Evolutionary conservation across 306 rosid genomes (phyloP).

Genomic region (Vigna angularis): DNA sequence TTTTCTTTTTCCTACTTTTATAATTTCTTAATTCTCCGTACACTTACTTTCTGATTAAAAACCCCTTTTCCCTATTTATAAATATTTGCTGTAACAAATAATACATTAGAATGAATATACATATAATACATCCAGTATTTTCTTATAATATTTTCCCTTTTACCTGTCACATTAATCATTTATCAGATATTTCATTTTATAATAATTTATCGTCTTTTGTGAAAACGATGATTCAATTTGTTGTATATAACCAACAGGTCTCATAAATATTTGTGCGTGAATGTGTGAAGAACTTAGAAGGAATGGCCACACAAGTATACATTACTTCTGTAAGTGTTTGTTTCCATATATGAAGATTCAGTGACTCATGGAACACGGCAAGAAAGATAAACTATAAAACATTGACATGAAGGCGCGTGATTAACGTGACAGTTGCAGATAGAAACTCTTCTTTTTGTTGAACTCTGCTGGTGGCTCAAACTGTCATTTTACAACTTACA

Average conservation of each 20-base stretch:
- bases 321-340: not conserved
- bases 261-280: not conserved
- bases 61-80: not conserved
- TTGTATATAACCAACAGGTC: not conserved
- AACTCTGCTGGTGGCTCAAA: conserved; percentile 7
- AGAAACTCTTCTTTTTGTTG: conserved; percentile 25
- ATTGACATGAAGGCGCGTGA: conserved; percentile 54
- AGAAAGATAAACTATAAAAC: conserved; percentile 40
- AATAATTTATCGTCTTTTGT: not conserved
- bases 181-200: not conserved
- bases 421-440: conserved; percentile 57
- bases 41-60: not conserved
- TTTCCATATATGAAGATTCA: conserved; percentile 3
- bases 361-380: conserved; percentile 3
- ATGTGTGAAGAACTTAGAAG: not conserved
- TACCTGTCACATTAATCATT: not conserved
- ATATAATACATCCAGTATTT: not conserved
- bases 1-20: conserved; percentile 8
- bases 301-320: not conserved
- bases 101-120: not conserved
- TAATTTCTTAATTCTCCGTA: not conserved
- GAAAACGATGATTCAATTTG: not conserved
- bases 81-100: not conserved
- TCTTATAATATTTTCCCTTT: not conserved
- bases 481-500: conserved; percentile 58